A percentile compares a stretch with the other conserved stretches of the same genome.
phyloP scores from a whole-genome alignment of 768 basidiomycete species.

The Podaxis sp. region DNA sequence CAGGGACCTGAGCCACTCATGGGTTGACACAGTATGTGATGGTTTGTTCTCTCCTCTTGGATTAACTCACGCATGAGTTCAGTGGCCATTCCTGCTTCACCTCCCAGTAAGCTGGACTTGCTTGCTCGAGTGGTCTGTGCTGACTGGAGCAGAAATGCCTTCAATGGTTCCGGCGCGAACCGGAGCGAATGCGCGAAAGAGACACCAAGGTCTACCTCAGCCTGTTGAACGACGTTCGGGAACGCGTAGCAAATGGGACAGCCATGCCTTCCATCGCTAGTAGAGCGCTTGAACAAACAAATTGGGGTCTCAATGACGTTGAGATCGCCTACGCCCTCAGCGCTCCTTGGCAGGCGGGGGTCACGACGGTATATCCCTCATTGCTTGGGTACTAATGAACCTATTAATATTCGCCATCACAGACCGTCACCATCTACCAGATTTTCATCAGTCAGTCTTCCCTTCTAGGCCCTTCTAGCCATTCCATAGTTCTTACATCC shows the following conservation, averaged over 20 bases:
- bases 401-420: not conserved
- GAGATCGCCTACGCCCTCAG: constrained; percentile 41
- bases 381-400: not conserved
- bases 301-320: constrained; percentile 41
- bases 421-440: constrained; percentile 11
- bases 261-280: constrained; percentile 34
- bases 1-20: constrained; percentile 16
- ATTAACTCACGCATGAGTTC: not conserved
- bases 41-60: not conserved
- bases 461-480: not conserved
- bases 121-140: not conserved
- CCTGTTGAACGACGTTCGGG: constrained; percentile 26
- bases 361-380: constrained; percentile 26
- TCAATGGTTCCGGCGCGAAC: constrained; percentile 31
- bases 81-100: constrained; percentile 19
- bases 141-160: constrained; percentile 22
- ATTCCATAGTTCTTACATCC: not conserved
- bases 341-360: constrained; percentile 30
- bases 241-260: constrained; percentile 22
- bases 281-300: constrained; percentile 37
- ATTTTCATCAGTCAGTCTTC: constrained; percentile 16
- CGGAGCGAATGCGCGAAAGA: constrained; percentile 23
- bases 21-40: constrained; percentile 14
- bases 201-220: constrained; percentile 26
- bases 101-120: constrained; percentile 14